Evolutionary conservation across 306 rosid species (phyloP), one percentile per base, ranked within the genome.

Genomic region (Quercus berberidifolia): DNA sequence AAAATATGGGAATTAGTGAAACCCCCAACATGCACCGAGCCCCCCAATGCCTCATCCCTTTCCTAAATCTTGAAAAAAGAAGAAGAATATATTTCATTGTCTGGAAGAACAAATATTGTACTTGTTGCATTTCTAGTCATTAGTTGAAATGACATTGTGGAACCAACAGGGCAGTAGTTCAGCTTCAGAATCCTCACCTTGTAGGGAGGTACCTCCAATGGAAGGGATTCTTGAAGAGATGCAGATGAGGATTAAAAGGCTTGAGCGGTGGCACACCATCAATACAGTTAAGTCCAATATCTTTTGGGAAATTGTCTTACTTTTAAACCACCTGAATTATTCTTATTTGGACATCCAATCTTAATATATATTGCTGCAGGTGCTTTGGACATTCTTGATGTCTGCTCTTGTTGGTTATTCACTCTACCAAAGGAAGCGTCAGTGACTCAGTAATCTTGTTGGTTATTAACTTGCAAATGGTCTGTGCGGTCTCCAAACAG

Each of bases 331-430:
- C 74, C 2, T 69, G 14, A 55, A 54, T 55, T 12, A 60, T 58
- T 75, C n/a, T 65, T 31, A 23, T 12, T 65, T 65, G 3, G 19
- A 10, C 51, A 35, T 18, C 52, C 26, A 13, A 10, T 26, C 67
- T 59, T 5, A 60, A 19, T 73, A 9, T 28, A 33, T 33, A 74
- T 58, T 55, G 59, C 79, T 83, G 78, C 92, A 95, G 99, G 93
- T 95, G 41, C 86, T 95, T 2, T 95, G 99, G 99, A 93, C 99
- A 41, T 93, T 95, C 84, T 79, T 93, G 19, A 92, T 93, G 98
- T 95, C 99, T 72, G 97, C 98, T 26, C 89, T 95, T 3, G 97
- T 95, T 85, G 99, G 99, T 78, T 95, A 90, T 83, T 92, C 99
- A 12, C 91, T 95, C 77, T 95, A 95, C 85, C 94, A 93, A 78